These are phyloP conservation scores for Setomelanomma holmii DNA, from an alignment of 2,329 filamentous ascomycete species.

Conservation along the genomic window DNA sequence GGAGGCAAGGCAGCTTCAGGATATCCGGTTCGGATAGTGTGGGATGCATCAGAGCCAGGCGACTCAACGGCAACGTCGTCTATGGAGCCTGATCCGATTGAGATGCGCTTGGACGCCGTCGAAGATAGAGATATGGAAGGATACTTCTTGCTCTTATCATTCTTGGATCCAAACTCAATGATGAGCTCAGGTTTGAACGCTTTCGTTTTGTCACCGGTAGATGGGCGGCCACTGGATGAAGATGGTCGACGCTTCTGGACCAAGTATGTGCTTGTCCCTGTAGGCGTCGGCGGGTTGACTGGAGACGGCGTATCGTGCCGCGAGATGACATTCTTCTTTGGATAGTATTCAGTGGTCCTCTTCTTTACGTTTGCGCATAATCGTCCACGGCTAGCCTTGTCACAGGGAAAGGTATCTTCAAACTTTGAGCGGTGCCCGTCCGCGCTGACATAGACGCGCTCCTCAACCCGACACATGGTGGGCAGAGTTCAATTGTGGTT, in stretches of 20 bases:
- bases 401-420: slow-evolving; percentile 33
- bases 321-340: slow-evolving; percentile 16
- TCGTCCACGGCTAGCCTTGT: slow-evolving; percentile 26
- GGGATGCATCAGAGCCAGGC: slow-evolving; percentile 39
- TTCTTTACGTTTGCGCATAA: slow-evolving; percentile 35
- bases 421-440: slow-evolving; percentile 35
- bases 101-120: slow-evolving; percentile 34
- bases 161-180: slow-evolving; percentile 37
- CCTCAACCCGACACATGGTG: slow-evolving; percentile 44
- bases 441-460: slow-evolving; percentile 34
- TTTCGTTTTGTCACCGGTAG: slow-evolving; percentile 30
- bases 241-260: slow-evolving; percentile 35
- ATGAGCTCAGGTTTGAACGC: slow-evolving; percentile 35
- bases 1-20: slow-evolving; percentile 37
- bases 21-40: slow-evolving; percentile 39
- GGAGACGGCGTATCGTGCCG: slow-evolving; percentile 40
- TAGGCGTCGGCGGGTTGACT: slow-evolving; percentile 41
- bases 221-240: slow-evolving; percentile 29
- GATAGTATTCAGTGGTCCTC: slow-evolving; percentile 31
- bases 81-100: slow-evolving; percentile 26
- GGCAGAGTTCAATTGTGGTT: neutral
- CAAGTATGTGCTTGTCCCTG: slow-evolving; percentile 28
- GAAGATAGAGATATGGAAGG: slow-evolving; percentile 22
- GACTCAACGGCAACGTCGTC: slow-evolving; percentile 37
- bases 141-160: slow-evolving; percentile 34